Percentiles rank a stretch among this genome's conserved stretches.
phyloP scores from a whole-genome alignment of 2,329 filamentous ascomycete genomes.

The Cryphonectria nitschkei region DNA sequence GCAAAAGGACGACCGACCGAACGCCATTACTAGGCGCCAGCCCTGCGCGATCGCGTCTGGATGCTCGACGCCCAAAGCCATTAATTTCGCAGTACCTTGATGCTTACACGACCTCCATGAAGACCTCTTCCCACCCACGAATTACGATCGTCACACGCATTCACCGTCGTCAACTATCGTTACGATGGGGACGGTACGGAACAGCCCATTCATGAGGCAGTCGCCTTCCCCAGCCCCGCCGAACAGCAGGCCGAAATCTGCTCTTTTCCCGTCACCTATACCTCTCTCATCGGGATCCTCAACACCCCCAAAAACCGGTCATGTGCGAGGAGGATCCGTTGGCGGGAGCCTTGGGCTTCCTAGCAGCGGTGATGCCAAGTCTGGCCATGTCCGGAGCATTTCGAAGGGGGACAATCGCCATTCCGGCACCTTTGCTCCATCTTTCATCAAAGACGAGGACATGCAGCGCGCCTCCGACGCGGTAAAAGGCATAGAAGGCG shows the following conservation, averaged over 20 bases:
- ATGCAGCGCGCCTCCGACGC: conserved; percentile 60
- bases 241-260: conserved; percentile 71
- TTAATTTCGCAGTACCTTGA: conserved; percentile 17
- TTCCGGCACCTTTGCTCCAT: conserved; percentile 88
- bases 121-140: conserved; percentile 15
- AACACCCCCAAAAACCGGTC: conserved; percentile 9
- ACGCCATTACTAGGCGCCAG: conserved; percentile 20
- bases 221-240: conserved; percentile 66
- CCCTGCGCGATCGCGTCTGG: conserved; percentile 18
- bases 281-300: conserved; percentile 16
- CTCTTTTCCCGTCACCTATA: conserved; percentile 62
- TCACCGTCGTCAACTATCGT: conserved; percentile 1
- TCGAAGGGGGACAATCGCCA: conserved; percentile 67
- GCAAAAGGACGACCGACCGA: background rate
- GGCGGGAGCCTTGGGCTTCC: conserved; percentile 18
- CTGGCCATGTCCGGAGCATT: conserved; percentile 53
- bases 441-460: conserved; percentile 91
- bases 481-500: conserved; percentile 82
- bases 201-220: conserved; percentile 77
- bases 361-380: conserved; percentile 28
- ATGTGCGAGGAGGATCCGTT: conserved; percentile 22
- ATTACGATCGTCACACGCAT: background rate
- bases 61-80: conserved; percentile 4
- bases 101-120: conserved; percentile 28
- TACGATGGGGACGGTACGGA: conserved; percentile 61